These are phyloP conservation scores for Phytophthora litchii DNA, from an alignment of 352 stramenopile genomes.

Conservation along the genomic window DNA sequence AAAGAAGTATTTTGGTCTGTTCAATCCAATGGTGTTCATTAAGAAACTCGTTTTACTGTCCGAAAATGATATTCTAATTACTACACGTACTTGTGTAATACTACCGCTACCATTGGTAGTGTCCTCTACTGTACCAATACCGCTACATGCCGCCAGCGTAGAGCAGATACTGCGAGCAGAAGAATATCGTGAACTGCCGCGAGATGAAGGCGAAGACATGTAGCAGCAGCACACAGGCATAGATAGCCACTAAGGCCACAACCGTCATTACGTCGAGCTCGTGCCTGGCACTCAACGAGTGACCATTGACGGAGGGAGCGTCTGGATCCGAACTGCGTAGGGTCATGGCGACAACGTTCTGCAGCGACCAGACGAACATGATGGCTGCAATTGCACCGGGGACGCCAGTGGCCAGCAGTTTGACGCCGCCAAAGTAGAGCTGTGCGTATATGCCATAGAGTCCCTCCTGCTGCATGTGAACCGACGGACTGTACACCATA, in stretches of 20 bases:
- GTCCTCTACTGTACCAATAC: not conserved
- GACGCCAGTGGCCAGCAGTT: conserved; percentile 55
- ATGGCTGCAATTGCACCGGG: conserved; percentile 45
- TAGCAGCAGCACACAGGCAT: conserved; percentile 54
- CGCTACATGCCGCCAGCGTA: conserved; percentile 31
- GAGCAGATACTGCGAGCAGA: conserved; percentile 71
- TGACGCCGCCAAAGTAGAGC: conserved; percentile 62
- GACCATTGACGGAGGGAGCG: conserved; percentile 17
- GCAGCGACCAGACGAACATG: conserved; percentile 57
- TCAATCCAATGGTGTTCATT: too few relatives aligned
- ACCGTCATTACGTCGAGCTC: conserved; percentile 55
- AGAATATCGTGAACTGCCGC: conserved; percentile 70
- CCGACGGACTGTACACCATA: conserved; percentile 51
- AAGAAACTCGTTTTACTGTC: too few relatives aligned
- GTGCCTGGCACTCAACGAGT: conserved; percentile 28
- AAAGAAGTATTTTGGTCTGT: too few relatives aligned
- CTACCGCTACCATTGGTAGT: too few relatives aligned
- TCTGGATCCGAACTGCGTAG: not conserved
- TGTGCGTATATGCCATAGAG: conserved; percentile 51
- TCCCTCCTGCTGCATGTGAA: conserved; percentile 36
- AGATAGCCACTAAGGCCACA: conserved; percentile 49
- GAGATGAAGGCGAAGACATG: conserved; percentile 63
- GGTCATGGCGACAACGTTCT: conserved; percentile 33
- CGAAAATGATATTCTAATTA: too few relatives aligned
- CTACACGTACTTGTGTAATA: too few relatives aligned